Evolutionary conservation across 2,329 filamentous ascomycete species (phyloP).

Genomic region (Diaporthe amygdali): DNA sequence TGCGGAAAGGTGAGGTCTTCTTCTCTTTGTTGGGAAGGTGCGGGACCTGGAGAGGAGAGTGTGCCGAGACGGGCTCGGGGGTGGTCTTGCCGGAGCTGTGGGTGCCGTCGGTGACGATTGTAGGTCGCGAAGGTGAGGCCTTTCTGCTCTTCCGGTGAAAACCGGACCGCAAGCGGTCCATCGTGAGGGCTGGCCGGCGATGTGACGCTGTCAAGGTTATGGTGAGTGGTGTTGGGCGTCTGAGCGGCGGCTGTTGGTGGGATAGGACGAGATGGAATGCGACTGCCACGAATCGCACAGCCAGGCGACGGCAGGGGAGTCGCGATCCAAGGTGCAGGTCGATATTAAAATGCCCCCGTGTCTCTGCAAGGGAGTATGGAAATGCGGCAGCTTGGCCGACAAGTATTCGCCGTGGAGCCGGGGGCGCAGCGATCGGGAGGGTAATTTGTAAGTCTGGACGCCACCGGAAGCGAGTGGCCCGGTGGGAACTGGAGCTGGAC

Average conservation of each 20-base stretch:
- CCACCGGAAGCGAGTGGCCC: not conserved
- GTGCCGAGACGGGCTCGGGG: conserved; percentile 19
- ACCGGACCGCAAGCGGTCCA: conserved; percentile 27
- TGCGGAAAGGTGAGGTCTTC: conserved; percentile 45
- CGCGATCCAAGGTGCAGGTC: not conserved
- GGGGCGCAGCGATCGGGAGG: not conserved
- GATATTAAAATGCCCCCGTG: not conserved
- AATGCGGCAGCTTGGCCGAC: not conserved
- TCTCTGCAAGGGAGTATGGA: not conserved
- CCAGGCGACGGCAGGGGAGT: conserved; percentile 4
- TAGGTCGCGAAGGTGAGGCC: conserved; percentile 22
- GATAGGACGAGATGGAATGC: not conserved
- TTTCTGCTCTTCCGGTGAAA: conserved; percentile 26
- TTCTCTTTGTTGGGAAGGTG: conserved; percentile 25
- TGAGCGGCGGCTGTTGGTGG: not conserved
- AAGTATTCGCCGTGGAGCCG: not conserved
- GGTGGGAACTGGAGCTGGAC: not conserved
- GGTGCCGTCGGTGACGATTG: conserved; percentile 21
- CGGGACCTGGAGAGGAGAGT: conserved; percentile 20
- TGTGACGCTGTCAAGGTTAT: conserved; percentile 4
- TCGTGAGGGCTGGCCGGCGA: conserved; percentile 2
- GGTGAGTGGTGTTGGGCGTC: not conserved
- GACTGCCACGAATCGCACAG: conserved; percentile 3
- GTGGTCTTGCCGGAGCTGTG: conserved; percentile 25
- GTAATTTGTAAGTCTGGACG: not conserved